Evolutionary conservation across 192 early-diverging fungal genomes (phyloP).

Genomic region (Mortierella claussenii): DNA sequence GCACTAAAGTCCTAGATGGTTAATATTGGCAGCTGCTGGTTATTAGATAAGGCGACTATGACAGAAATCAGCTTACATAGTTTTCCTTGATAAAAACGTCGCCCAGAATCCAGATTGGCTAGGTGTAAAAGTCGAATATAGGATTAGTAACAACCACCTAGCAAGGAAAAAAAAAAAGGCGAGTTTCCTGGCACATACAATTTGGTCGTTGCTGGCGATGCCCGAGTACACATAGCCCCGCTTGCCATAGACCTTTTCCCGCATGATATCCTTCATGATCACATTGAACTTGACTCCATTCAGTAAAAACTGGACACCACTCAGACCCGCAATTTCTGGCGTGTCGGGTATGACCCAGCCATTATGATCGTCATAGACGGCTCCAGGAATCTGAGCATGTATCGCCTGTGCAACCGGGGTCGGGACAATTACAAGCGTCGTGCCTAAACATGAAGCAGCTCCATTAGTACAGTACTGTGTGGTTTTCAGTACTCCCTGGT

Average conservation of each 20-base stretch:
- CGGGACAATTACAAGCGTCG: slow-evolving; percentile 63
- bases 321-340: slow-evolving; percentile 14
- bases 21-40: no score
- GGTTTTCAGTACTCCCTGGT: no score
- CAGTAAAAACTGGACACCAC: slow-evolving; percentile 26
- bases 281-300: slow-evolving; percentile 43
- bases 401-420: slow-evolving; percentile 43
- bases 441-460: slow-evolving; percentile 39
- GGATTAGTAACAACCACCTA: not conserved
- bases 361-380: slow-evolving; percentile 21
- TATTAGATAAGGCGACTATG: no score
- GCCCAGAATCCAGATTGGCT: slow-evolving; percentile 55
- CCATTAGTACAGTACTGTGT: no score
- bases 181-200: slow-evolving; percentile 13
- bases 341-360: slow-evolving; percentile 58
- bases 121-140: not conserved
- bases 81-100: slow-evolving; percentile 63
- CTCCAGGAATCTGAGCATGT: slow-evolving; percentile 55
- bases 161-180: not conserved
- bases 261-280: slow-evolving; percentile 48
- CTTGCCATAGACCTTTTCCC: slow-evolving; percentile 32
- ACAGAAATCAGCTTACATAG: slow-evolving; percentile 31
- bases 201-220: slow-evolving; percentile 24
- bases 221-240: slow-evolving; percentile 42
- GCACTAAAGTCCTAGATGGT: slow-evolving; percentile 14